Conservation (phyloP, 306 rosid genomes). For the Cucurbita argyrosperma region DNA sequence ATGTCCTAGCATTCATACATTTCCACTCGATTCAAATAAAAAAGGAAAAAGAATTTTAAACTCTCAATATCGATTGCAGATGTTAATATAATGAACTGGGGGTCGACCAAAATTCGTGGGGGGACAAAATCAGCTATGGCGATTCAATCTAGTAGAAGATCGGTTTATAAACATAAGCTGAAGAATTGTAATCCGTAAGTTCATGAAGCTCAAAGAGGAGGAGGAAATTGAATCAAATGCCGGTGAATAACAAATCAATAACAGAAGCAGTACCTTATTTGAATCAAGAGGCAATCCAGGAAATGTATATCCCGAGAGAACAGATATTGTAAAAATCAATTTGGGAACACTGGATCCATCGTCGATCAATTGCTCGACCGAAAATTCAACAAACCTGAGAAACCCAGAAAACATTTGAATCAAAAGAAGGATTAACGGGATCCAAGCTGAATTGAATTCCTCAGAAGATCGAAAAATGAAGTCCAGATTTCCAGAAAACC, state of each 20-base stretch:
- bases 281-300: slow-evolving; percentile 20
- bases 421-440: slow-evolving; percentile 29
- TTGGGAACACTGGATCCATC: slow-evolving; percentile 56
- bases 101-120: neutral
- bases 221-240: slow-evolving; percentile 20
- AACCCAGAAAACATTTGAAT: slow-evolving; percentile 17
- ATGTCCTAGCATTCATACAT: slow-evolving; percentile 9
- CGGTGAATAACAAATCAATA: slow-evolving; percentile 11
- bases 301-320: slow-evolving; percentile 33
- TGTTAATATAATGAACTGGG: neutral
- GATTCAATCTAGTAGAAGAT: slow-evolving; percentile 8
- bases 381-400: slow-evolving; percentile 38
- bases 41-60: slow-evolving; percentile 3
- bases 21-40: slow-evolving; percentile 6
- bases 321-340: slow-evolving; percentile 43
- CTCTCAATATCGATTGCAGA: neutral
- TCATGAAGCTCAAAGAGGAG: slow-evolving; percentile 7
- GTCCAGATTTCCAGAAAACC: slow-evolving; percentile 29
- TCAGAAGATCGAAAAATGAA: slow-evolving; percentile 35
- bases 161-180: neutral
- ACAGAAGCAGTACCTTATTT: slow-evolving; percentile 27
- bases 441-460: slow-evolving; percentile 28
- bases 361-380: slow-evolving; percentile 45
- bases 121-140: slow-evolving; percentile 6
- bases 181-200: slow-evolving; percentile 6